Percentiles rank a stretch among this genome's conserved stretches.
Evolutionary conservation across 2,329 filamentous ascomycete species (phyloP).

Genomic region (Thielaviopsis punctulata): DNA sequence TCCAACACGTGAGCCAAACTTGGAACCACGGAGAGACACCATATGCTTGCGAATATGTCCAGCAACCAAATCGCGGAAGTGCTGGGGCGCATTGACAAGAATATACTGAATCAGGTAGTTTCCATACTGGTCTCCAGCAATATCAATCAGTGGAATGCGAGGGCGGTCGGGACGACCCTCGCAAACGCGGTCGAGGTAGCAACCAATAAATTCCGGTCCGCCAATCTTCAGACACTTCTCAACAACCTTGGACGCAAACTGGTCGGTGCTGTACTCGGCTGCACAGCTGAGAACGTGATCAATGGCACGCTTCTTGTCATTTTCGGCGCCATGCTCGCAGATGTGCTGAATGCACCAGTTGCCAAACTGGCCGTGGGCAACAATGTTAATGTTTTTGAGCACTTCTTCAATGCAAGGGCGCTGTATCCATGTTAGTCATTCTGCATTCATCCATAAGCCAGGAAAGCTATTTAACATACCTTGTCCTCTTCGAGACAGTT

Average conservation of each 20-base stretch:
- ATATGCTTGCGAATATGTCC: slow-evolving; percentile 96
- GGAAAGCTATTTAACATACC: slow-evolving; percentile 33
- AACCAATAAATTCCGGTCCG: slow-evolving; percentile 71
- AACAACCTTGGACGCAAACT: slow-evolving; percentile 97
- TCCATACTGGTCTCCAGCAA: slow-evolving; percentile 95
- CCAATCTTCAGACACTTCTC: slow-evolving; percentile 99
- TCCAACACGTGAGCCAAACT: slow-evolving; percentile 93
- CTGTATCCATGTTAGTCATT: slow-evolving; percentile 29
- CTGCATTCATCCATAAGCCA: neutral
- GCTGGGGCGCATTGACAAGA: slow-evolving; percentile 67
- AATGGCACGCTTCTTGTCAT: slow-evolving; percentile 81
- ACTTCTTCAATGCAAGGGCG: slow-evolving; percentile 96
- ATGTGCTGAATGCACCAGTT: slow-evolving; percentile 99
- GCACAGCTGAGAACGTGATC: slow-evolving; percentile 90
- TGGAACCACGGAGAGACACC: slow-evolving; percentile 94
- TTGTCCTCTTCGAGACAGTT: slow-evolving; percentile 98
- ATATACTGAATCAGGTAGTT: slow-evolving; percentile 99
- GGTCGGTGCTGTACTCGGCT: slow-evolving; percentile 95
- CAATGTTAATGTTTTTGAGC: slow-evolving; percentile 82
- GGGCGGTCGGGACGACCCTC: slow-evolving; percentile 80
- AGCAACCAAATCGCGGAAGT: slow-evolving; percentile 85
- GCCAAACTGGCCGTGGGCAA: slow-evolving; percentile 93
- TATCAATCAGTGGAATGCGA: slow-evolving; percentile 92
- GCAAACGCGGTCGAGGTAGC: slow-evolving; percentile 86
- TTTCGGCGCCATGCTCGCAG: slow-evolving; percentile 84